phyloP scores from a whole-genome alignment of 768 basidiomycete genomes.

The Lenzites betulinus region DNA sequence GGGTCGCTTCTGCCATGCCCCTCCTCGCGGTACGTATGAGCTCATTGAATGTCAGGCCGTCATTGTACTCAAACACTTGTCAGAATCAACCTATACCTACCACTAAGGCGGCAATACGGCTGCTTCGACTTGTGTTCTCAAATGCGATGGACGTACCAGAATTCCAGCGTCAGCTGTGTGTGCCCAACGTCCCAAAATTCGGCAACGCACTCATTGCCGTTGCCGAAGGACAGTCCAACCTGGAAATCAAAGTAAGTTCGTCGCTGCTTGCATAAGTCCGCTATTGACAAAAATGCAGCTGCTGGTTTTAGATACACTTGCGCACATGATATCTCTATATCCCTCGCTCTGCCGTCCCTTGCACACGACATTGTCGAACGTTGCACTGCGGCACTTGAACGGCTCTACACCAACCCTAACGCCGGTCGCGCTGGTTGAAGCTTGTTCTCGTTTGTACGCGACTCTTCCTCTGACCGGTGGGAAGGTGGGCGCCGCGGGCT shows the following conservation, averaged over 20 bases:
- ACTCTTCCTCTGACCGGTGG: conserved; percentile 73
- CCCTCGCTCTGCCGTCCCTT: conserved; percentile 65
- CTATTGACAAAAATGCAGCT: conserved; percentile 25
- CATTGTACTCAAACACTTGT: conserved; percentile 40
- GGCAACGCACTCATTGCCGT: conserved; percentile 57
- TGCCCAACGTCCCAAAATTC: conserved; percentile 74
- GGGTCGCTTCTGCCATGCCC: conserved; percentile 67
- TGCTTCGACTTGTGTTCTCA: conserved; percentile 63
- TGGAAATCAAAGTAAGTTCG: conserved; percentile 54
- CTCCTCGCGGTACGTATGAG: conserved; percentile 59
- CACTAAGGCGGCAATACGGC: conserved; percentile 63
- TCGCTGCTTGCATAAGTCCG: background rate
- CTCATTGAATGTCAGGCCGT: conserved; percentile 38
- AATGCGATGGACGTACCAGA: conserved; percentile 63
- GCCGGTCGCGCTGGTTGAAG: conserved; percentile 40
- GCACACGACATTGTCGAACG: conserved; percentile 49
- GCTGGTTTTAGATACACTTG: conserved; percentile 49
- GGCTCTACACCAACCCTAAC: conserved; percentile 51
- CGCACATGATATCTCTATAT: conserved; percentile 61
- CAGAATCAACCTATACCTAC: conserved; percentile 62
- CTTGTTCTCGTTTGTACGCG: conserved; percentile 61
- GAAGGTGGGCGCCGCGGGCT: conserved; percentile 68
- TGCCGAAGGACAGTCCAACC: conserved; percentile 51
- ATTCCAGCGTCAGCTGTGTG: conserved; percentile 78
- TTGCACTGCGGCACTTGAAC: conserved; percentile 58